Evolutionary conservation across 2,329 filamentous ascomycete species (phyloP).

Genomic region (Penicillium decumbens): DNA sequence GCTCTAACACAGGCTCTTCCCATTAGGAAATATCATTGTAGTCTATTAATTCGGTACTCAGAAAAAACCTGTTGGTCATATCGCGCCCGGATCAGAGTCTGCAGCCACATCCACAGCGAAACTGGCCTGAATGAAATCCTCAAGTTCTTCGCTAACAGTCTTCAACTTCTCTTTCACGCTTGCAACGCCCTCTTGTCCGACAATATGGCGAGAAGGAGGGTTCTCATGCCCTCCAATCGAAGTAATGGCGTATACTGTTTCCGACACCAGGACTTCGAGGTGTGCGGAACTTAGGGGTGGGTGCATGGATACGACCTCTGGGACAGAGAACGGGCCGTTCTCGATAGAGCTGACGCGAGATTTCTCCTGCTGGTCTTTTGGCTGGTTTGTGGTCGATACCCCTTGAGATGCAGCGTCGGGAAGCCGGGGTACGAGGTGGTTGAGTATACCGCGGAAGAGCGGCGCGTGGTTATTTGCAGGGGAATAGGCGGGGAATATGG

Average conservation of each 20-base stretch:
- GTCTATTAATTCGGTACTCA: constrained; percentile 6
- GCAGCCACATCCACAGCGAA: constrained; percentile 64
- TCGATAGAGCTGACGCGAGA: constrained; percentile 25
- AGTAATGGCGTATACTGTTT: constrained; percentile 85
- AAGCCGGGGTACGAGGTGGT: constrained; percentile 70
- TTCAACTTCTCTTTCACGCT: constrained; percentile 95
- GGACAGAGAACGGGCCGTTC: constrained; percentile 35
- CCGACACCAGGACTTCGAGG: constrained; percentile 70
- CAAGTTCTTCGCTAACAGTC: constrained; percentile 90
- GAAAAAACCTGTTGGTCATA: constrained; percentile 6
- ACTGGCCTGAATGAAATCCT: constrained; percentile 91
- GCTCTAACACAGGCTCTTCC: neutral
- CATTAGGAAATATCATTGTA: neutral
- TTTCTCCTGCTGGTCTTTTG: constrained; percentile 17
- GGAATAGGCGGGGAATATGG: constrained; percentile 63
- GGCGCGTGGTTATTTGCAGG: constrained; percentile 69
- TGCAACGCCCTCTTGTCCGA: constrained; percentile 79
- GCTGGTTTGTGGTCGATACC: constrained; percentile 2
- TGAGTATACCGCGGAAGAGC: constrained; percentile 75
- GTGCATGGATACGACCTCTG: constrained; percentile 62
- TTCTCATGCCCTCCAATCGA: constrained; percentile 95
- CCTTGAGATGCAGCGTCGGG: constrained; percentile 46
- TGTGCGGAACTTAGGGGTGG: constrained; percentile 65
- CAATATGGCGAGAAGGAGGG: constrained; percentile 87
- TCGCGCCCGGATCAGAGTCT: constrained; percentile 25